These are phyloP conservation scores for Hypholoma fasciculare DNA, from an alignment of 768 basidiomycete species.

Conservation along the genomic window DNA sequence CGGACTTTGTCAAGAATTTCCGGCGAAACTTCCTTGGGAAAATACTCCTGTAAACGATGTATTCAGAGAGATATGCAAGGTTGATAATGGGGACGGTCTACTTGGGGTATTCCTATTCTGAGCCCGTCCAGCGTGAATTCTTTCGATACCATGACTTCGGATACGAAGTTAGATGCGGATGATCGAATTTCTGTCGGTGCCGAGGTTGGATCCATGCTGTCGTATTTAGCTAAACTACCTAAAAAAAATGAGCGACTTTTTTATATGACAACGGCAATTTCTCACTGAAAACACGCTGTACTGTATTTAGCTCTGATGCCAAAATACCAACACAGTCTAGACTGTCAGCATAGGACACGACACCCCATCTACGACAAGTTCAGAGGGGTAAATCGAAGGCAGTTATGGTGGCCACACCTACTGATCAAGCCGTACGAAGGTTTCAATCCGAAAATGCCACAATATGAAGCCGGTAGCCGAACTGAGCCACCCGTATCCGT, in stretches of 20 bases:
- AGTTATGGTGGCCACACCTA: slow-evolving; percentile 46
- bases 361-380: slow-evolving; percentile 65
- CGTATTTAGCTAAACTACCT: slow-evolving; percentile 57
- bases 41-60: slow-evolving; percentile 60
- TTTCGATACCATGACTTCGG: slow-evolving; percentile 12
- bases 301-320: slow-evolving; percentile 48
- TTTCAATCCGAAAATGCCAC: slow-evolving; percentile 89
- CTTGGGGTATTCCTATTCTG: slow-evolving; percentile 76
- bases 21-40: slow-evolving; percentile 63
- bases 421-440: slow-evolving; percentile 93
- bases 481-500: slow-evolving; percentile 97
- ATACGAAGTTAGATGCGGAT: slow-evolving; percentile 15
- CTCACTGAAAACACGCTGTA: slow-evolving; percentile 66
- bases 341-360: slow-evolving; percentile 92
- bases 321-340: slow-evolving; percentile 93
- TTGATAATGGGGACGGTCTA: slow-evolving; percentile 23
- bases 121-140: slow-evolving; percentile 44
- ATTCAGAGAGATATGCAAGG: background rate
- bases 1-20: slow-evolving; percentile 47
- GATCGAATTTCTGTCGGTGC: slow-evolving; percentile 40
- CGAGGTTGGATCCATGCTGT: slow-evolving; percentile 76
- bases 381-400: slow-evolving; percentile 1
- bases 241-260: background rate
- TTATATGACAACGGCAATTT: slow-evolving; percentile 1
- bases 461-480: slow-evolving; percentile 91